Percentiles rank a stretch among this genome's conserved stretches.
These are phyloP conservation scores for Penicillium ochrochloron DNA, from an alignment of 495 filamentous ascomycete genomes.

Conservation along the genomic window DNA sequence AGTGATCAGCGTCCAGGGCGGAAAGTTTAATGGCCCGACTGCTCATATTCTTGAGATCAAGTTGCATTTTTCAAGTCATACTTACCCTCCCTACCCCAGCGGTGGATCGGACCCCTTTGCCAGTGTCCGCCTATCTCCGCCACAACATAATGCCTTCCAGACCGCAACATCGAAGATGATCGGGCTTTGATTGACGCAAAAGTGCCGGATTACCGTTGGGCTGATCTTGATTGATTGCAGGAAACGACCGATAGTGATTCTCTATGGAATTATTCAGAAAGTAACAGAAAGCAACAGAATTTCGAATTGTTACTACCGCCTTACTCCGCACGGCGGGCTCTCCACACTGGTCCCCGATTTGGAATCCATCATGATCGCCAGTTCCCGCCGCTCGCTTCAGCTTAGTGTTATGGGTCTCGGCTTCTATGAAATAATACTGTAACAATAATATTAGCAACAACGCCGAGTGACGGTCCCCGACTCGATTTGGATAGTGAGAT, in stretches of 20 bases:
- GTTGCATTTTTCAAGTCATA: not conserved
- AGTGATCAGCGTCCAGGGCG: constrained; percentile 2
- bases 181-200: constrained; percentile 8
- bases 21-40: constrained; percentile 6
- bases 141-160: constrained; percentile 6
- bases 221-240: not conserved
- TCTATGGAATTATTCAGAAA: constrained; percentile 6
- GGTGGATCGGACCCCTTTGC: constrained; percentile 2
- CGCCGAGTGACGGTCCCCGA: not conserved
- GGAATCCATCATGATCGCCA: constrained; percentile 28
- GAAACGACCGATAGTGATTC: not conserved
- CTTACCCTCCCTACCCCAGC: not conserved
- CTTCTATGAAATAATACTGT: constrained; percentile 18
- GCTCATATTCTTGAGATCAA: constrained; percentile 2
- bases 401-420: constrained; percentile 16
- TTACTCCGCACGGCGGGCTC: not conserved
- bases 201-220: constrained; percentile 6
- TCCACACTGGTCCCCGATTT: constrained; percentile 13
- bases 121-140: not conserved
- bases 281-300: constrained; percentile 1
- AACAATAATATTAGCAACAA: not conserved
- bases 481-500: not conserved
- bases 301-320: constrained; percentile 1
- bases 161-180: constrained; percentile 19
- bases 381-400: constrained; percentile 17